Percentiles rank a stretch among this genome's conserved stretches.
Evolutionary conservation across 805 yeast species (phyloP).

Genomic region (Lachancea kluyveri): DNA sequence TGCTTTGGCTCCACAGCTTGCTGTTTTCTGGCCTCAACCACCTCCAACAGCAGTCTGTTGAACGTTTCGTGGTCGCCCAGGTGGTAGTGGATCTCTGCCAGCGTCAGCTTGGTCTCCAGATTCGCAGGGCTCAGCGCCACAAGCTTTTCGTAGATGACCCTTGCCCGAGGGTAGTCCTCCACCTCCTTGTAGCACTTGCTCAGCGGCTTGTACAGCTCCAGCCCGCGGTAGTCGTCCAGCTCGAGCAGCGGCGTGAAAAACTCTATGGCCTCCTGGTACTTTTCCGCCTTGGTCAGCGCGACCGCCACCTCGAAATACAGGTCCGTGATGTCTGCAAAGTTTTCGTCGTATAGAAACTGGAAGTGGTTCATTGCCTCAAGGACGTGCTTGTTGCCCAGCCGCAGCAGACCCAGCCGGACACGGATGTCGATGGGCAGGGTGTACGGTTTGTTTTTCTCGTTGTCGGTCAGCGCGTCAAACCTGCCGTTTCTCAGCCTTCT

Average conservation of each 20-base stretch:
- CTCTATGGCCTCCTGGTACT: slow-evolving; percentile 68
- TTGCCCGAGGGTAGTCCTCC: slow-evolving; percentile 63
- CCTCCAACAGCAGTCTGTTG: slow-evolving; percentile 46
- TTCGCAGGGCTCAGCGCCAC: slow-evolving; percentile 54
- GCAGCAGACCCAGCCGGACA: slow-evolving; percentile 66
- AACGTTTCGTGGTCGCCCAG: slow-evolving; percentile 57
- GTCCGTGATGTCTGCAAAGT: slow-evolving; percentile 61
- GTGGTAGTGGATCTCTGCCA: slow-evolving; percentile 77
- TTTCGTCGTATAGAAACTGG: slow-evolving; percentile 47
- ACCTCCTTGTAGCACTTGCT: slow-evolving; percentile 75
- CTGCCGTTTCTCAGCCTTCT: slow-evolving; percentile 48
- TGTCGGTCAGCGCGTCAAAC: slow-evolving; percentile 35
- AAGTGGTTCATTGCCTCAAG: slow-evolving; percentile 75
- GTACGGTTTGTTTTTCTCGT: slow-evolving; percentile 35
- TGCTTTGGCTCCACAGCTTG: slow-evolving; percentile 11
- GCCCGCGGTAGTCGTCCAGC: slow-evolving; percentile 44
- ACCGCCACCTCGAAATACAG: slow-evolving; percentile 71
- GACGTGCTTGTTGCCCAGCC: slow-evolving; percentile 57
- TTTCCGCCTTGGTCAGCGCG: slow-evolving; percentile 60
- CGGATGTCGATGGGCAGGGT: slow-evolving; percentile 82
- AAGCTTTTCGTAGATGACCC: slow-evolving; percentile 48
- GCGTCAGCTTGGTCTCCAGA: slow-evolving; percentile 64
- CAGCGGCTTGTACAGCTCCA: slow-evolving; percentile 45
- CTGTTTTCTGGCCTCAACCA: slow-evolving; percentile 36
- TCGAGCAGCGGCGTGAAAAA: slow-evolving; percentile 53